phyloP scores from a whole-genome alignment of 768 basidiomycete species.

The Lentinula raphanica region DNA sequence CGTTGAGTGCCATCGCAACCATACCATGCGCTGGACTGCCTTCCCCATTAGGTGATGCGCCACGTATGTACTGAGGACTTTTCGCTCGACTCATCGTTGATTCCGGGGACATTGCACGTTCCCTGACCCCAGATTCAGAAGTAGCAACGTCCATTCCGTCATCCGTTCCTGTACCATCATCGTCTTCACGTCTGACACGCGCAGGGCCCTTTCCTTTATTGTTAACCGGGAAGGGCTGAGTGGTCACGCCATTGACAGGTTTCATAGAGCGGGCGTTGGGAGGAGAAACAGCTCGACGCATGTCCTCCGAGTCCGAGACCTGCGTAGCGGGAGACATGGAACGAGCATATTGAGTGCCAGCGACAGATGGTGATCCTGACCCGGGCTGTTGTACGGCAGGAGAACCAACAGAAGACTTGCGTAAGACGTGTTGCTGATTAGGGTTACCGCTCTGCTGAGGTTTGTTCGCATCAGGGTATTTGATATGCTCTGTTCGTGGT shows the following conservation, averaged over 20 bases:
- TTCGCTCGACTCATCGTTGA: constrained; percentile 38
- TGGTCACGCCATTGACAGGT: constrained; percentile 38
- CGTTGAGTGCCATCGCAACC: constrained; percentile 50
- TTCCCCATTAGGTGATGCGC: constrained; percentile 53
- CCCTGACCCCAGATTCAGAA: constrained; percentile 35
- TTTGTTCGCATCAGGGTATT: constrained; percentile 73
- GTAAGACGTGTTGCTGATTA: constrained; percentile 31
- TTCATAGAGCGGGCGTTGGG: constrained; percentile 39
- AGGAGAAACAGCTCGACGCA: constrained; percentile 66
- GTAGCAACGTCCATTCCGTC: constrained; percentile 44
- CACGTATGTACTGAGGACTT: constrained; percentile 54
- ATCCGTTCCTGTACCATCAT: constrained; percentile 29
- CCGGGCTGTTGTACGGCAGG: constrained; percentile 23
- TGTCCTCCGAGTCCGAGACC: constrained; percentile 45
- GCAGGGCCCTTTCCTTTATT: constrained; percentile 47
- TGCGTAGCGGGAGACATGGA: constrained; percentile 61
- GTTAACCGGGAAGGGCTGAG: constrained; percentile 29
- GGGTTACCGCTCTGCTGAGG: constrained; percentile 10
- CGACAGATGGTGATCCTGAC: constrained; percentile 15
- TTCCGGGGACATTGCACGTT: constrained; percentile 56
- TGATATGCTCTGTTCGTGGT: constrained; percentile 72
- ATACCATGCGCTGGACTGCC: constrained; percentile 46
- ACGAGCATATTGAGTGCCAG: constrained; percentile 35
- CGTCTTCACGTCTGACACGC: constrained; percentile 30
- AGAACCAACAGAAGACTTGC: constrained; percentile 46